A percentile compares a stretch with the other conserved stretches of the same genome.
Conservation (phyloP, 768 basidiomycete species). For the Phylloporus scabripes region DNA sequence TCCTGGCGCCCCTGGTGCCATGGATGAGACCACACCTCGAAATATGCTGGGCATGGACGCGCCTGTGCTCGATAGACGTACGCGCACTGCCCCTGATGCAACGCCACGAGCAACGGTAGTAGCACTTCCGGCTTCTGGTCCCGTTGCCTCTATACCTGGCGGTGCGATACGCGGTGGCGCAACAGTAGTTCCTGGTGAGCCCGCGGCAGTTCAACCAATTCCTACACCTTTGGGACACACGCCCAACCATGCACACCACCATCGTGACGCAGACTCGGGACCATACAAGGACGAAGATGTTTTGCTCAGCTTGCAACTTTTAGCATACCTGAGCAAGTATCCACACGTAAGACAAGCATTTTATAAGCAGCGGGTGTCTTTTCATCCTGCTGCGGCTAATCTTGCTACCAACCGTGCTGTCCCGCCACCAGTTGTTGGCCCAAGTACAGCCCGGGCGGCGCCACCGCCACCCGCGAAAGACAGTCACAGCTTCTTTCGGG, state of each 20-base stretch:
- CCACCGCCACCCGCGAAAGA: conserved; percentile 28
- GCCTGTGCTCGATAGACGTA: conserved; percentile 27
- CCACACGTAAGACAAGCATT: conserved; percentile 96
- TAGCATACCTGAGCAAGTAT: conserved; percentile 97
- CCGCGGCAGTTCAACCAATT: conserved; percentile 3
- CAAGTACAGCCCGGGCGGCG: conserved; percentile 20
- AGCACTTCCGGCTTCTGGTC: conserved; percentile 40
- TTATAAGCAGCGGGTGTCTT: conserved; percentile 80
- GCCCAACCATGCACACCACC: conserved; percentile 34
- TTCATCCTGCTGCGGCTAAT: conserved; percentile 66
- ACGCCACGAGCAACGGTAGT: conserved; percentile 61
- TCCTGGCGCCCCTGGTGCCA: conserved; percentile 85
- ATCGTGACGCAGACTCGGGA: conserved; percentile 42
- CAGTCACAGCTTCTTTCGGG: conserved; percentile 41
- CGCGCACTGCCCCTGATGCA: conserved; percentile 46
- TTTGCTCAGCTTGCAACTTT: conserved; percentile 80
- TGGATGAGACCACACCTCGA: conserved; percentile 33
- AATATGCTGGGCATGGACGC: conserved; percentile 25
- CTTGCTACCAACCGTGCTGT: conserved; percentile 29
- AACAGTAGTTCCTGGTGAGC: conserved; percentile 17
- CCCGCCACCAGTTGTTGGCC: conserved; percentile 22
- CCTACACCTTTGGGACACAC: conserved; percentile 18
- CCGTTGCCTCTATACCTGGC: conserved; percentile 7
- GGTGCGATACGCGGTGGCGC: conserved; percentile 13
- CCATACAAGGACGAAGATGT: conserved; percentile 95